Evolutionary conservation across 1,284 basidiomycete genomes (phyloP).

Genomic region (Sparassis latifolia): DNA sequence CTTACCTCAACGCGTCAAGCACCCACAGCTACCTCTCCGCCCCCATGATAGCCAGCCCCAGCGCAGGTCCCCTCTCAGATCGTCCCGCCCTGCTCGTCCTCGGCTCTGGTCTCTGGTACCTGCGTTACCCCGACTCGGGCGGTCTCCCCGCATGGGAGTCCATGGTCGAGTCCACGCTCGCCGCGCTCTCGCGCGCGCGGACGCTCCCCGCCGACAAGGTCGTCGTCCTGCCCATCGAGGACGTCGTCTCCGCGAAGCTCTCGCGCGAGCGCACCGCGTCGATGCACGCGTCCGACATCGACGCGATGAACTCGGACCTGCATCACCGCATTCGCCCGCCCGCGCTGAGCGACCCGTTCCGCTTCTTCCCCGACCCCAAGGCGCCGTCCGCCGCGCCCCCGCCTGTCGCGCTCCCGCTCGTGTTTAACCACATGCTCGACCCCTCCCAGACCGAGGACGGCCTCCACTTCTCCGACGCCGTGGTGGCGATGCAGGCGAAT

Average conservation of each 20-base stretch:
- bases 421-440: slow-evolving; percentile 75
- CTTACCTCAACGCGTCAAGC: slow-evolving; percentile 68
- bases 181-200: slow-evolving; percentile 34
- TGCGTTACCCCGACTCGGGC: slow-evolving; percentile 68
- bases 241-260: slow-evolving; percentile 54
- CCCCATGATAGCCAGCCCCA: not conserved
- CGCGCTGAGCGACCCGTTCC: slow-evolving; percentile 22
- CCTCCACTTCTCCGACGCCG: slow-evolving; percentile 66
- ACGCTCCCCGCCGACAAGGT: slow-evolving; percentile 58
- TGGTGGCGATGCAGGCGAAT: slow-evolving; percentile 69
- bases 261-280: slow-evolving; percentile 54
- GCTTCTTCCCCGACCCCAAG: slow-evolving; percentile 20
- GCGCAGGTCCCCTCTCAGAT: slow-evolving; percentile 8
- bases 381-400: slow-evolving; percentile 15
- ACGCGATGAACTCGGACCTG: slow-evolving; percentile 85
- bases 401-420: slow-evolving; percentile 59
- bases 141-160: slow-evolving; percentile 74
- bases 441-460: slow-evolving; percentile 75
- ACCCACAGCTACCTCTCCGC: slow-evolving; percentile 34
- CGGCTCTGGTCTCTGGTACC: slow-evolving; percentile 84
- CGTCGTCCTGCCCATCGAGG: slow-evolving; percentile 74
- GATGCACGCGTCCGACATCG: slow-evolving; percentile 72
- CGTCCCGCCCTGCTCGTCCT: slow-evolving; percentile 66
- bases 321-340: slow-evolving; percentile 56
- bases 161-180: slow-evolving; percentile 60